Conservation (phyloP, 768 basidiomycete species). For the Candolleomyces eurysporus region DNA sequence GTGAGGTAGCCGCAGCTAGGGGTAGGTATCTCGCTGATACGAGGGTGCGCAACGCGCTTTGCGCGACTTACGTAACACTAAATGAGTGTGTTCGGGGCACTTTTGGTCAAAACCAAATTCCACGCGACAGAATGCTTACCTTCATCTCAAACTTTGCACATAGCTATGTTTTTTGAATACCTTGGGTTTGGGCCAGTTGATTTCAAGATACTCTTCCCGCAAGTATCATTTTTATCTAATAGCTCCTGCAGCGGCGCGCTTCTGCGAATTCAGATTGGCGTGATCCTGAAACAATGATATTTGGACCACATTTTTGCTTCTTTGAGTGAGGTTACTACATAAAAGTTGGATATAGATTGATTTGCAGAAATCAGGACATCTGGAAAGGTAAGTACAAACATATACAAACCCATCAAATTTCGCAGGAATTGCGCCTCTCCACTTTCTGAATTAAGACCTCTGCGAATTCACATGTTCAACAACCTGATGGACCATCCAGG, state of each 20-base stretch:
- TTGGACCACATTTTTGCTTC: neutral
- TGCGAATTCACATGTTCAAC: slow-evolving; percentile 16
- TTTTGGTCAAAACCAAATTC: neutral
- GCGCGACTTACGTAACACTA: neutral
- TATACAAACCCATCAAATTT: neutral
- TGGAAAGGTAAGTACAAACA: neutral
- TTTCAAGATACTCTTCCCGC: neutral
- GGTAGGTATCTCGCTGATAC: neutral
- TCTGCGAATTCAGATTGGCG: neutral
- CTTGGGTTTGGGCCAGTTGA: neutral
- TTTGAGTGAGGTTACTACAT: neutral
- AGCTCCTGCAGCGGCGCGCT: neutral
- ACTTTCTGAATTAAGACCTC: slow-evolving; percentile 14
- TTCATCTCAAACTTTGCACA: neutral
- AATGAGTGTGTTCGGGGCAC: neutral
- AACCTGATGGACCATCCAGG: slow-evolving; percentile 21
- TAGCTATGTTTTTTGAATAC: neutral
- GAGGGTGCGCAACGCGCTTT: neutral
- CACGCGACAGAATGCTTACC: neutral
- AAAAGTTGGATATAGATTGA: neutral
- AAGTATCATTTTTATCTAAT: neutral
- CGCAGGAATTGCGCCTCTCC: neutral
- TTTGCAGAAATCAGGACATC: neutral
- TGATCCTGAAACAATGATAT: neutral
- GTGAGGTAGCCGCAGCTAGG: neutral